Conservation (phyloP, 139 green algal genomes). For the Chlorella sp. region DNA sequence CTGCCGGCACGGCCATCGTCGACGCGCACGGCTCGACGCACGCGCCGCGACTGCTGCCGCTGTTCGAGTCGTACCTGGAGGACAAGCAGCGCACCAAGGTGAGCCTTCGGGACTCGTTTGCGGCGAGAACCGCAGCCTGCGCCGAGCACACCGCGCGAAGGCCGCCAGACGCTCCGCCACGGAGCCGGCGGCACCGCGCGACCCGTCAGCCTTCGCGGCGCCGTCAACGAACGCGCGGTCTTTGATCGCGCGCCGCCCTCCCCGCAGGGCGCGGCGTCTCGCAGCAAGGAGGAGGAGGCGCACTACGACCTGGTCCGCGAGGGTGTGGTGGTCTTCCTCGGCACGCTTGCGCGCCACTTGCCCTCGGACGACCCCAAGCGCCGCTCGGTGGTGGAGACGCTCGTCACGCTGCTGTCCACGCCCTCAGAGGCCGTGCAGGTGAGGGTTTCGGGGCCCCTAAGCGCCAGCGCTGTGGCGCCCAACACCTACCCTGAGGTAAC, state of each 20-base stretch:
- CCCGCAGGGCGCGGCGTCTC: no score
- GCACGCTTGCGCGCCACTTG: conserved; percentile 82
- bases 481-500: no score
- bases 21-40: conserved; percentile 55
- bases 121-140: no score
- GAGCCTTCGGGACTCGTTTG: no score
- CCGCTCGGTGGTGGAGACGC: conserved; percentile 33
- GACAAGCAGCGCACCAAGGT: no score
- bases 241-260: no score
- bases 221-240: no score
- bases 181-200: no score
- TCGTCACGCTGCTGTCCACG: conserved; percentile 78
- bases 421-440: conserved; percentile 87
- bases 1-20: conserved; percentile 60
- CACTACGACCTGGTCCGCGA: conserved; percentile 81
- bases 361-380: conserved; percentile 55
- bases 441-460: neutral
- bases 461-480: neutral
- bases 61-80: conserved; percentile 86
- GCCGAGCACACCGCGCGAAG: no score
- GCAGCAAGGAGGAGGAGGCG: conserved; percentile 51
- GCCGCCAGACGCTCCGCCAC: no score
- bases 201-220: no score
- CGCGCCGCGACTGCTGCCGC: conserved; percentile 66
- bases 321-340: conserved; percentile 90